Percentiles rank a stretch among this genome's conserved stretches.
phyloP scores from a whole-genome alignment of 2,329 filamentous ascomycete genomes.

The Colletotrichum gloeosporioides region DNA sequence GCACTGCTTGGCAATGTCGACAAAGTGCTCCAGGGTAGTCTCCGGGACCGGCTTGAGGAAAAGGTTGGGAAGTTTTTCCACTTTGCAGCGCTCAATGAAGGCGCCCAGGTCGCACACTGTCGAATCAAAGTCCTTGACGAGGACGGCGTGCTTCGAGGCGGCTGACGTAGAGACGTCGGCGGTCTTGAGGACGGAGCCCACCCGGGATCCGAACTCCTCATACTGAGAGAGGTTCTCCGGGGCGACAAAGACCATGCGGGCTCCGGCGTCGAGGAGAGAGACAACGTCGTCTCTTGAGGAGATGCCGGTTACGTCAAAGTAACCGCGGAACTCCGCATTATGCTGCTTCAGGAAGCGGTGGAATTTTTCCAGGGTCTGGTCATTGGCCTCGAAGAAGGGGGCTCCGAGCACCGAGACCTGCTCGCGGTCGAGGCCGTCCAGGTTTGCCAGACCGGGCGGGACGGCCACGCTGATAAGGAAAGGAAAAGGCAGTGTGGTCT shows the following conservation, averaged over 20 bases:
- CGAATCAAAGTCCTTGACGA: conserved; percentile 58
- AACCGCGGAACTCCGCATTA: conserved; percentile 63
- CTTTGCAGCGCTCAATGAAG: conserved; percentile 50
- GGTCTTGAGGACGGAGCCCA: conserved; percentile 57
- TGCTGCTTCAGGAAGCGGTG: conserved; percentile 54
- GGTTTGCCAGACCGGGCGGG: conserved; percentile 51
- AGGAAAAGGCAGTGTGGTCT: conserved; percentile 67
- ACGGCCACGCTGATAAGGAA: conserved; percentile 65
- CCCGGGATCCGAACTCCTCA: conserved; percentile 59
- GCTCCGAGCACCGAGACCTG: conserved; percentile 65
- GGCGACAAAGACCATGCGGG: conserved; percentile 82
- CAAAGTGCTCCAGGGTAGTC: conserved; percentile 49
- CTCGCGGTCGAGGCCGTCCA: conserved; percentile 58
- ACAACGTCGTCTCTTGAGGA: conserved; percentile 75
- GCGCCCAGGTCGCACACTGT: conserved; percentile 42
- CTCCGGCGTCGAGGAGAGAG: conserved; percentile 83
- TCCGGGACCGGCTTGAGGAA: conserved; percentile 58
- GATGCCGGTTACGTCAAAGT: conserved; percentile 78
- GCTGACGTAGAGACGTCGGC: conserved; percentile 43
- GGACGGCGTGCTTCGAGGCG: conserved; percentile 53
- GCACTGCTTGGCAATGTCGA: conserved; percentile 53
- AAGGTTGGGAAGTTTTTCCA: conserved; percentile 50
- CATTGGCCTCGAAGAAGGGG: conserved; percentile 62
- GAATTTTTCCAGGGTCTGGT: conserved; percentile 51
- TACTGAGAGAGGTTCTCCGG: conserved; percentile 69